Evolutionary conservation across 805 yeast genomes (phyloP), one percentile per base, ranked within the genome.

Genomic region (Yueomyces sinensis): DNA sequence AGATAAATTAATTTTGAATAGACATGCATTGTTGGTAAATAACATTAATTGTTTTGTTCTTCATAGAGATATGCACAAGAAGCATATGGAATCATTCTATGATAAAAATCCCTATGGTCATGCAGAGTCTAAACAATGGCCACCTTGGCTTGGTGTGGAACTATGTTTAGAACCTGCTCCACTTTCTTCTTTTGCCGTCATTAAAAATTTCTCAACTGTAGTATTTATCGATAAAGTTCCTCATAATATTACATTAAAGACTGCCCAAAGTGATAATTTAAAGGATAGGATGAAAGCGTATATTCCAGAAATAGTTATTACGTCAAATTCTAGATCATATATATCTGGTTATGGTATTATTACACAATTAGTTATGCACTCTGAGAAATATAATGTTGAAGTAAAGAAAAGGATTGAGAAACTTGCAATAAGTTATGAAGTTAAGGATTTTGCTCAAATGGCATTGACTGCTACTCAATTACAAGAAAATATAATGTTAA

Each of bases 81-180:
- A 55, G 18, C 52, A 63, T 17, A 61, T 65, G 5, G 65, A 63
- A 33, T 46, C 66, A 9, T 62, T 65, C 22, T 66, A 68, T 44
- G 66, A 70, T 31, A 56, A 61, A 13, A 55, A 58, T 11, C 59
- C 70, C 2, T 86, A 83, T 56, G 91, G 94, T 1, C 69, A 81
- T 2, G 54, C 47, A 5, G 37, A 41, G 5, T 13, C 18, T 24
- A 42, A 41, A 4, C 37, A 56, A 3, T 87, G 95, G 96, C 95
- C 95, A 3, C 93, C 95, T 0, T 87, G 94, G 83, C 54, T 86
- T 24, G 84, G 87, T 2, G 52, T 72, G 32, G 94, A 83, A 46
- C 62, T 76, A 17, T 73, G 82, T 41, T 68, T 72, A 41, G 75
- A 75, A 34, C 63, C 70, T 15, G 62, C 66, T 1, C 46, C 65